These are phyloP conservation scores for Tetracladium setigerum DNA, from an alignment of 495 filamentous ascomycete genomes.

Conservation along the genomic window DNA sequence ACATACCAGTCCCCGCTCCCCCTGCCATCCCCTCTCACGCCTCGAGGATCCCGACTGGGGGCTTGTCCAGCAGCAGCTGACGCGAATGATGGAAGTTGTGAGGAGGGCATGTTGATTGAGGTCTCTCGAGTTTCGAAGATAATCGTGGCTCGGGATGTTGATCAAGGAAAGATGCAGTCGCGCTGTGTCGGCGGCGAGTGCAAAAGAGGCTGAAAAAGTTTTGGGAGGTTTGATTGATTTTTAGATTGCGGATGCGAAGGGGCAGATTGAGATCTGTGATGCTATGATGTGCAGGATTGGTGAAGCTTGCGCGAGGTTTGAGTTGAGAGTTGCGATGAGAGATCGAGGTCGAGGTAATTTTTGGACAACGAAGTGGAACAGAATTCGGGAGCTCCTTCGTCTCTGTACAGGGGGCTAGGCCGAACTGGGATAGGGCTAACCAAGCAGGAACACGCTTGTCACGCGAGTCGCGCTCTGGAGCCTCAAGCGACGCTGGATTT, in stretches of 20 bases:
- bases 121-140: no score
- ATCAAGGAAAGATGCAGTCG: conserved; percentile 6
- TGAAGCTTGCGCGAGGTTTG: no score
- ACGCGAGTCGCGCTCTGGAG: no score
- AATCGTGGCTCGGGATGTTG: neutral
- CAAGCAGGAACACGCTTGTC: no score
- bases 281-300: neutral
- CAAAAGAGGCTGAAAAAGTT: conserved; percentile 11
- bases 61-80: conserved; percentile 72
- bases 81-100: conserved; percentile 74
- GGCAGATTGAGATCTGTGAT: neutral
- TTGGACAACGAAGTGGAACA: no score
- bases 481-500: no score
- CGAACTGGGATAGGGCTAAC: no score
- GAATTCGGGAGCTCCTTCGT: no score
- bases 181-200: neutral
- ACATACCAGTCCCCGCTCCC: conserved; percentile 51
- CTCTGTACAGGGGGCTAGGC: no score
- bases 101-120: conserved; percentile 47
- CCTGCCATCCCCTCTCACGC: conserved; percentile 46
- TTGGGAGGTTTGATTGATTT: neutral
- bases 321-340: no score
- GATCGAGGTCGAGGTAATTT: no score
- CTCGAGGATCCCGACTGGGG: conserved; percentile 42
- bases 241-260: neutral